Conservation (phyloP, 192 early-diverging fungal species). For the Coemansia sp. region DNA sequence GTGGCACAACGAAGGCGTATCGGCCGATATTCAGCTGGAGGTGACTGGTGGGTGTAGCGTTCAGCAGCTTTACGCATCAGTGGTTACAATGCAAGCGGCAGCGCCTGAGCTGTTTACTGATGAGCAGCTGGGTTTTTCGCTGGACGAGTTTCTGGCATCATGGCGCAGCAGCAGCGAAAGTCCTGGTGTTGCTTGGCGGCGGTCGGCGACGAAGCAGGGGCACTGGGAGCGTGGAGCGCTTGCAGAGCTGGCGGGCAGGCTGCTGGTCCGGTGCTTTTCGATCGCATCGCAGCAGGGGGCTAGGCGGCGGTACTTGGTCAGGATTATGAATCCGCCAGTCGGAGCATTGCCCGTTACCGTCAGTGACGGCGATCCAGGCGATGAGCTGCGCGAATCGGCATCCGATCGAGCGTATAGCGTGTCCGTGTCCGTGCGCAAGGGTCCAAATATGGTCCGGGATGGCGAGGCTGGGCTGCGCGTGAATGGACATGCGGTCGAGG, state of each 20-base stretch:
- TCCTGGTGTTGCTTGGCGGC: not conserved
- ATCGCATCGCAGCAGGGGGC: constrained; percentile 28
- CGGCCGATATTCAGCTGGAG: constrained; percentile 15
- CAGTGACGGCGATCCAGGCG: not conserved
- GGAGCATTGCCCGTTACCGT: not conserved
- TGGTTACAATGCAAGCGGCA: constrained; percentile 18
- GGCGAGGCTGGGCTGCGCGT: constrained; percentile 14
- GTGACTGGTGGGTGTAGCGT: constrained; percentile 10
- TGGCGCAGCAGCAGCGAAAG: not conserved
- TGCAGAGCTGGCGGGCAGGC: constrained; percentile 19
- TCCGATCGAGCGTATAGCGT: constrained; percentile 23
- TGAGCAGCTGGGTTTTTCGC: constrained; percentile 15
- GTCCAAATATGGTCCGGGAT: not conserved
- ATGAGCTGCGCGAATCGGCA: not conserved
- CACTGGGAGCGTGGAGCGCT: not conserved
- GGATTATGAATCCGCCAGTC: constrained; percentile 39
- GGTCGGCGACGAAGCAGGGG: not conserved
- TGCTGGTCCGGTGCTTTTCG: constrained; percentile 42
- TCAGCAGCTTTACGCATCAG: constrained; percentile 15
- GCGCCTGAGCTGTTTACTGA: constrained; percentile 47
- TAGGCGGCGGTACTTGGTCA: constrained; percentile 32
- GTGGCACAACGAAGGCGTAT: constrained; percentile 19
- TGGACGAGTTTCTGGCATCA: constrained; percentile 3
- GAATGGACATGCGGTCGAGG: constrained; percentile 23
- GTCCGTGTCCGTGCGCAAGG: constrained; percentile 24